These are phyloP conservation scores for Lichtheimia ramosa DNA, from an alignment of 371 early-diverging fungal species.

Conservation along the genomic window DNA sequence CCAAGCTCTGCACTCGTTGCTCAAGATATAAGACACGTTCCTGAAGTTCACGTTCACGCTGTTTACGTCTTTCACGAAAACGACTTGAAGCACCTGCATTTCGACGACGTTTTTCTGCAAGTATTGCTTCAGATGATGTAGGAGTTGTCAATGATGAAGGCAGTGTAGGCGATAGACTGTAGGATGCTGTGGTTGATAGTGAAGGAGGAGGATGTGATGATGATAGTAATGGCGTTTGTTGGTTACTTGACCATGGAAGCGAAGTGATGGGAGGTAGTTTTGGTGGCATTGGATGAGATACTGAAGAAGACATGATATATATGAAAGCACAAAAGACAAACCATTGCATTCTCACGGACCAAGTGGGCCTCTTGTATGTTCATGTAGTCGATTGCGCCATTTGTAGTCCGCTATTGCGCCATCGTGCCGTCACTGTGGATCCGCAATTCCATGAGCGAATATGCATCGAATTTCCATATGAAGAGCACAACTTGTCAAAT, in stretches of 20 bases:
- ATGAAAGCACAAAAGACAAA: too few relatives aligned
- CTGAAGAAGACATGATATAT: neutral
- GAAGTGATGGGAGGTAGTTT: conserved; percentile 19
- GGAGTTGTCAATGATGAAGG: conserved; percentile 3
- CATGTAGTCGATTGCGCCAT: neutral
- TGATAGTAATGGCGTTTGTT: neutral
- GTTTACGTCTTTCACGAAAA: conserved; percentile 61
- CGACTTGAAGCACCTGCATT: conserved; percentile 60
- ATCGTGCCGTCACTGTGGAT: neutral
- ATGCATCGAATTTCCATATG: too few relatives aligned
- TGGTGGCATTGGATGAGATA: neutral
- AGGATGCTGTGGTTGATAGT: neutral
- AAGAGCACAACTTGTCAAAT: too few relatives aligned
- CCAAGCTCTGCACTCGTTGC: conserved; percentile 39
- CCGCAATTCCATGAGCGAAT: too few relatives aligned
- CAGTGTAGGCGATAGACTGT: conserved; percentile 5
- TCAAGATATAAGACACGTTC: conserved; percentile 54
- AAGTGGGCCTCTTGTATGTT: too few relatives aligned
- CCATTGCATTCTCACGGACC: too few relatives aligned
- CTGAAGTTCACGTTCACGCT: conserved; percentile 54
- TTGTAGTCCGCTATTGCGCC: conserved; percentile 3
- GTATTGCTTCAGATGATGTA: conserved; percentile 32
- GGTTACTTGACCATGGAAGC: conserved; percentile 1
- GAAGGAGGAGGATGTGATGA: neutral
- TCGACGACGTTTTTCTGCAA: conserved; percentile 61